A percentile compares a stretch with the other conserved stretches of the same genome.
phyloP scores from a whole-genome alignment of 768 basidiomycete species.

The Termitomyces sp. region DNA sequence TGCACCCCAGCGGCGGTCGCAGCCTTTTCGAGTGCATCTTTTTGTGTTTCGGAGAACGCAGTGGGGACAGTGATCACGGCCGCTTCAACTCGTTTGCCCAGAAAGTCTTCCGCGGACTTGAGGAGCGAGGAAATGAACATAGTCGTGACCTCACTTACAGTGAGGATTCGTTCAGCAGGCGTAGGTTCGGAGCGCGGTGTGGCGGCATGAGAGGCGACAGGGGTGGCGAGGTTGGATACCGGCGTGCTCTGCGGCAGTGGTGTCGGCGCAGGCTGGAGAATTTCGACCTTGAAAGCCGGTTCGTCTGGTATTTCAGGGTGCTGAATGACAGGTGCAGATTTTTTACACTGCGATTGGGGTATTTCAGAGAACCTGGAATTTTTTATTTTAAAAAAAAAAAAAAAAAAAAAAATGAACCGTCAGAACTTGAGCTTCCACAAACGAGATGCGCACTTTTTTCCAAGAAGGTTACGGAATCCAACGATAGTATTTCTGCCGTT shows the following conservation, averaged over 20 bases:
- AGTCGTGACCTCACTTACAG: conserved; percentile 76
- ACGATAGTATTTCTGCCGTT: conserved; percentile 91
- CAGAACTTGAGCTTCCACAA: background rate
- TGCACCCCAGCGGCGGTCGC: conserved; percentile 77
- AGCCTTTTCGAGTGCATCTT: conserved; percentile 64
- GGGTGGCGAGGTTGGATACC: conserved; percentile 38
- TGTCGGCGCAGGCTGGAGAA: conserved; percentile 73
- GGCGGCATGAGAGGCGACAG: conserved; percentile 58
- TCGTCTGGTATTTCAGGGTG: conserved; percentile 66
- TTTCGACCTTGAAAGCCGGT: conserved; percentile 80
- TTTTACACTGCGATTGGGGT: conserved; percentile 41
- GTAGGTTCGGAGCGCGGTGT: conserved; percentile 74
- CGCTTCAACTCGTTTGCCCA: conserved; percentile 72
- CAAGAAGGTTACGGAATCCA: conserved; percentile 91
- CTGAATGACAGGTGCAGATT: conserved; percentile 71
- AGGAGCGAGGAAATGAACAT: conserved; percentile 84
- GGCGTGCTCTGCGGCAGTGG: conserved; percentile 47
- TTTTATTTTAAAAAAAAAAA: too few species aligned
- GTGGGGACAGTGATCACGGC: conserved; percentile 83
- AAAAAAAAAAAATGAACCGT: background rate
- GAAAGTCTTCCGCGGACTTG: conserved; percentile 85
- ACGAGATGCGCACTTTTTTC: conserved; percentile 65
- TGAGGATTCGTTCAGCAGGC: conserved; percentile 63
- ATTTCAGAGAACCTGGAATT: conserved; percentile 72
- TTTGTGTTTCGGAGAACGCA: conserved; percentile 66